These are phyloP conservation scores for Linum tenue DNA, from an alignment of 345 rosid genomes.

Conservation along the genomic window DNA sequence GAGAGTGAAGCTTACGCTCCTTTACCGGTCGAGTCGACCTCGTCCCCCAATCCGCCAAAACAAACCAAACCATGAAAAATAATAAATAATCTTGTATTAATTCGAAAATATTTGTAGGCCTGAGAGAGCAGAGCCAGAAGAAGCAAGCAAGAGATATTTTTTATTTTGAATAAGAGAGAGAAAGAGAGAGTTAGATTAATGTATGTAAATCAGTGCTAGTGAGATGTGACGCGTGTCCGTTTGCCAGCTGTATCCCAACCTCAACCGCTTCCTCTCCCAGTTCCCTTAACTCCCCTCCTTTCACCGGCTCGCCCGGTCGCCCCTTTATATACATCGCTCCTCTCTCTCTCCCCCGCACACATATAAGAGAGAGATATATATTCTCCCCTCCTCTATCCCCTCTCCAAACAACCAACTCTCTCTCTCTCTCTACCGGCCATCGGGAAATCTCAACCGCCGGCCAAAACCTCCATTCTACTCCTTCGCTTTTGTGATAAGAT, in stretches of 20 bases:
- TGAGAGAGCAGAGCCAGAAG: not conserved
- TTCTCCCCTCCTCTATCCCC: not conserved
- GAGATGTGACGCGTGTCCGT: conserved; percentile 57
- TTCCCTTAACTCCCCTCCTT: conserved; percentile 11
- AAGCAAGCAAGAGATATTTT: conserved; percentile 11
- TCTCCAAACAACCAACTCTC: conserved; percentile 3
- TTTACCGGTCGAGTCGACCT: not conserved
- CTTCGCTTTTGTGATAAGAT: too few relatives aligned
- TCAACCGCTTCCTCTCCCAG: conserved; percentile 58
- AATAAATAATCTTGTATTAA: too few relatives aligned
- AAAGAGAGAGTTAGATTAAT: conserved; percentile 10
- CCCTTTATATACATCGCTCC: conserved; percentile 10
- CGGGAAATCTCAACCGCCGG: not conserved
- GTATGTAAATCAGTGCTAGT: conserved; percentile 26
- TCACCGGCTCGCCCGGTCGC: conserved; percentile 37
- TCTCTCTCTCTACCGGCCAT: conserved; percentile 2
- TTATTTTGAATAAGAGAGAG: not conserved
- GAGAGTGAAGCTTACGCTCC: not conserved
- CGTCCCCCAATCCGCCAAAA: not conserved
- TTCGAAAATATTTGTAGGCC: not conserved
- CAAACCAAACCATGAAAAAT: not conserved
- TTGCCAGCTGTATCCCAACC: conserved; percentile 78
- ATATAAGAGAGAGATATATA: conserved; percentile 12
- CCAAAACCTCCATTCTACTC: not conserved
- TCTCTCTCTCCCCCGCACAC: conserved; percentile 2